Percentiles rank a stretch among this genome's conserved stretches.
These are phyloP conservation scores for Leccinum fibrillosum DNA, from an alignment of 768 basidiomycete genomes.

Conservation along the genomic window DNA sequence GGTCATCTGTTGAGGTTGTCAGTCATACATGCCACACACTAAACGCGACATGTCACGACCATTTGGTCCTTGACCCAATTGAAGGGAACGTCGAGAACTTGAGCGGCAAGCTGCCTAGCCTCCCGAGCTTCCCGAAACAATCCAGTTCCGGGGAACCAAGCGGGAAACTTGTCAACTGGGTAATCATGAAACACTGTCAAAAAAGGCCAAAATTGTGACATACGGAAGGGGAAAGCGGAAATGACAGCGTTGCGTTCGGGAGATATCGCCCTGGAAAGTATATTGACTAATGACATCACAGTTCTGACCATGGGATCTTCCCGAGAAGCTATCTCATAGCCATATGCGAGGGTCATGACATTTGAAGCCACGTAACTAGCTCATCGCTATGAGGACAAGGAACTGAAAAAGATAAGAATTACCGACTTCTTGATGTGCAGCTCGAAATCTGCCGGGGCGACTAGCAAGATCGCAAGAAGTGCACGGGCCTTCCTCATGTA, in stretches of 20 bases:
- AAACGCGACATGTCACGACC: conserved; percentile 5
- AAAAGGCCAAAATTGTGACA: background rate
- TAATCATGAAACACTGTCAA: background rate
- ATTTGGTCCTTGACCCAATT: conserved; percentile 24
- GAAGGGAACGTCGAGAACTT: conserved; percentile 23
- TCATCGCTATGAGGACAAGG: background rate
- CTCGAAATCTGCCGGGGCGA: conserved; percentile 24
- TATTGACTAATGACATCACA: conserved; percentile 14
- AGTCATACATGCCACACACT: background rate
- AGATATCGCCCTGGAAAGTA: conserved; percentile 21
- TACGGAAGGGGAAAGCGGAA: conserved; percentile 24
- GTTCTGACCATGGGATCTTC: conserved; percentile 23
- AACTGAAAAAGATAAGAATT: background rate
- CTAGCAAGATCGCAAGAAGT: conserved; percentile 22
- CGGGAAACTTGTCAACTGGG: conserved; percentile 21
- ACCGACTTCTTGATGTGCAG: conserved; percentile 20
- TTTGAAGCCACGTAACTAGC: conserved; percentile 25
- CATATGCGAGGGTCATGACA: conserved; percentile 25
- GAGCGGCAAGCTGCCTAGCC: conserved; percentile 12
- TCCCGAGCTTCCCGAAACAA: conserved; percentile 18
- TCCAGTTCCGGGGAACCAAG: conserved; percentile 23
- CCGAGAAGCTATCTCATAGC: conserved; percentile 17
- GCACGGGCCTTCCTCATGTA: conserved; percentile 18
- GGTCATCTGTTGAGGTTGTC: background rate
- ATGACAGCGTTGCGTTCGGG: conserved; percentile 20